Evolutionary conservation across 306 rosid genomes (phyloP).

Genomic region (Carpinus fangiana): DNA sequence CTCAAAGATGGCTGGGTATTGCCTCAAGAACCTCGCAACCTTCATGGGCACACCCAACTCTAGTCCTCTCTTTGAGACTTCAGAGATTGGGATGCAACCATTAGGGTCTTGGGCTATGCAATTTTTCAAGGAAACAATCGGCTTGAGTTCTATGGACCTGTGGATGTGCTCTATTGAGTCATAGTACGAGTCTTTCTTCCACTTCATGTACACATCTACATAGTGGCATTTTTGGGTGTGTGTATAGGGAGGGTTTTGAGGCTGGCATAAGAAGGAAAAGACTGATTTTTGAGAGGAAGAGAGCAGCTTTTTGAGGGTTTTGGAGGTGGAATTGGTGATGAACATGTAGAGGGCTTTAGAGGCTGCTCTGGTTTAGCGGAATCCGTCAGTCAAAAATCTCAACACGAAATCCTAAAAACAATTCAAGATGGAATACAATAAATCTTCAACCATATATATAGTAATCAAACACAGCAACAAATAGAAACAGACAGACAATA

Average conservation of each 20-base stretch:
- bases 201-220: constrained; percentile 86
- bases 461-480: no score
- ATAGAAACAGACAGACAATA: no score
- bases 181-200: constrained; percentile 79
- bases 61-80: constrained; percentile 64
- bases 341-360: constrained; percentile 34
- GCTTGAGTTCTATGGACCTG: constrained; percentile 63
- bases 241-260: constrained; percentile 32
- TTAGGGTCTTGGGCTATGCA: constrained; percentile 59
- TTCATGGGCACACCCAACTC: constrained; percentile 68
- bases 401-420: no score
- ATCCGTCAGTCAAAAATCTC: no score
- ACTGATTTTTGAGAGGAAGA: constrained; percentile 25
- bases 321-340: constrained; percentile 29
- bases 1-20: constrained; percentile 77
- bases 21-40: constrained; percentile 76
- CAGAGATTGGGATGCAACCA: constrained; percentile 75
- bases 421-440: no score
- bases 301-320: constrained; percentile 35
- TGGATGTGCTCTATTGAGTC: constrained; percentile 73
- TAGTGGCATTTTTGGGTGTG: constrained; percentile 49
- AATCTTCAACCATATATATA: no score
- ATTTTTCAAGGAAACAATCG: constrained; percentile 68
- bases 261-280: constrained; percentile 14
- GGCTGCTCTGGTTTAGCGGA: neutral